These are phyloP conservation scores for Podospora tetraspora DNA, from an alignment of 495 filamentous ascomycete genomes.

Conservation along the genomic window DNA sequence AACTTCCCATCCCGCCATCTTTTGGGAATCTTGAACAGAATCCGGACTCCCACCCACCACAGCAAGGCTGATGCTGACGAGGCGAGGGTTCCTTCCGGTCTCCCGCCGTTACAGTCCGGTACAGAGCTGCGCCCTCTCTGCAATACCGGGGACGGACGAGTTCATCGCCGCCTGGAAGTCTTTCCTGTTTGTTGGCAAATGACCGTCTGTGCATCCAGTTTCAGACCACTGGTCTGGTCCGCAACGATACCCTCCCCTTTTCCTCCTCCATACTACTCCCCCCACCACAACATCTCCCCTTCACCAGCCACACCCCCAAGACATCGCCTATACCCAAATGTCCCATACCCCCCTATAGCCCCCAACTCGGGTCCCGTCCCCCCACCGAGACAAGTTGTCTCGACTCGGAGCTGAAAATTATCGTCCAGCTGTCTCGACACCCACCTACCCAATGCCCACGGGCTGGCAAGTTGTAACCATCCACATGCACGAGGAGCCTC, in stretches of 20 bases:
- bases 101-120: background rate
- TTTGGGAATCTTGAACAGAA: background rate
- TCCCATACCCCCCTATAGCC: background rate
- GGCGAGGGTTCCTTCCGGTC: background rate
- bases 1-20: background rate
- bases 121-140: background rate
- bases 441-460: no score
- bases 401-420: background rate
- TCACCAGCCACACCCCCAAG: background rate
- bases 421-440: background rate
- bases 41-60: background rate
- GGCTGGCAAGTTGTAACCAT: background rate
- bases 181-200: no score
- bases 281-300: no score
- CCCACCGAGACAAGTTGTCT: background rate
- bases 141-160: background rate
- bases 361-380: background rate
- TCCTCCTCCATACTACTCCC: background rate
- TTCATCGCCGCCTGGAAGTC: no score
- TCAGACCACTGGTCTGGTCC: background rate
- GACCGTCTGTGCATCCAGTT: no score
- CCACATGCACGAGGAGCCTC: background rate
- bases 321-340: background rate
- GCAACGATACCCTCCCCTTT: background rate
- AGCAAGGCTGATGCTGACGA: background rate